Evolutionary conservation across 1,284 basidiomycete species (phyloP).

Genomic region (Cryptococcus deneoformans): DNA sequence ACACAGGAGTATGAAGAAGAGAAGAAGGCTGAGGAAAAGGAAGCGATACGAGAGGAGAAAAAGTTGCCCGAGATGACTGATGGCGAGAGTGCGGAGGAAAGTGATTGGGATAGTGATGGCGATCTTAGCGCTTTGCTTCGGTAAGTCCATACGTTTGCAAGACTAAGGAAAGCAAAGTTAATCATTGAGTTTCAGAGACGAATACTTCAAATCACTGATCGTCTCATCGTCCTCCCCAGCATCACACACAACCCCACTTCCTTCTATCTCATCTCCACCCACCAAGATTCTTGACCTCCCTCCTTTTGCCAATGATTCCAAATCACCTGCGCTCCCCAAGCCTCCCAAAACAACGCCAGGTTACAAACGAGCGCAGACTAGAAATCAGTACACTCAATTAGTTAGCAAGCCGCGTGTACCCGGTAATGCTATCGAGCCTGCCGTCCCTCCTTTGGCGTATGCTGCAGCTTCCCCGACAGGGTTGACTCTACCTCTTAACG

Average conservation of each 20-base stretch:
- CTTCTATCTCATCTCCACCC: neutral
- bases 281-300: slow-evolving; percentile 1
- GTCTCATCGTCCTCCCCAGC: slow-evolving; percentile 1
- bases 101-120: slow-evolving; percentile 29
- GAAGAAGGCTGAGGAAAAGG: neutral
- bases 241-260: neutral
- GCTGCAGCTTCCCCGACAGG: neutral
- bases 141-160: slow-evolving; percentile 14
- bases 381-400: slow-evolving; percentile 19
- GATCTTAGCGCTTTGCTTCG: slow-evolving; percentile 17
- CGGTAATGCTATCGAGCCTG: slow-evolving; percentile 2
- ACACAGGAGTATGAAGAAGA: neutral
- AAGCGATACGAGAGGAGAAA: slow-evolving; percentile 1
- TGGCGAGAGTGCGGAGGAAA: slow-evolving; percentile 27
- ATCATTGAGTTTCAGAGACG: slow-evolving; percentile 17
- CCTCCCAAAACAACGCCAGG: neutral
- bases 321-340: neutral
- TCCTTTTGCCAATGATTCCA: slow-evolving; percentile 1
- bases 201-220: slow-evolving; percentile 19
- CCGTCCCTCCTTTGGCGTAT: slow-evolving; percentile 1
- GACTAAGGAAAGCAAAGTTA: neutral
- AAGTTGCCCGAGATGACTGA: slow-evolving; percentile 29
- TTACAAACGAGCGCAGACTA: slow-evolving; percentile 15
- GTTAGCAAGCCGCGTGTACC: slow-evolving; percentile 11
- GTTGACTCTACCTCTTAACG: slow-evolving; percentile 3